Evolutionary conservation across 2,329 filamentous ascomycete species (phyloP).

Genomic region (Coniochaeta ligniaria): DNA sequence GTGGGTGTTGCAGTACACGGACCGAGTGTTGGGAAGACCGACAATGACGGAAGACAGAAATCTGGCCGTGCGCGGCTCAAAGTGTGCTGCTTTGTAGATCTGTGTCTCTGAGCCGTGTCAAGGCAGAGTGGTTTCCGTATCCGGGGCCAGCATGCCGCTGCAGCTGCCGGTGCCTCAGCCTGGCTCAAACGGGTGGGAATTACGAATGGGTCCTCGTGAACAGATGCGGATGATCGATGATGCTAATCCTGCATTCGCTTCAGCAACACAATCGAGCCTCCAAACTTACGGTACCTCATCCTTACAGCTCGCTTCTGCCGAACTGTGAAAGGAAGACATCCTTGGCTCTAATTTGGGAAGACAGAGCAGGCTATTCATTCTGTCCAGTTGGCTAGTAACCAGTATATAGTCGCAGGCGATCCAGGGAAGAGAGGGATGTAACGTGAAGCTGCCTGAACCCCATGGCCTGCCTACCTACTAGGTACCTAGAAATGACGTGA

Average conservation of each 20-base stretch:
- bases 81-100: not conserved
- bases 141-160: not conserved
- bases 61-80: not conserved
- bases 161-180: not conserved
- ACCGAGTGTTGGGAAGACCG: not conserved
- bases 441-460: not conserved
- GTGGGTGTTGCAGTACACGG: not conserved
- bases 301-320: not conserved
- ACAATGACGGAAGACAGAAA: not conserved
- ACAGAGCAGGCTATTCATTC: conserved; percentile 1
- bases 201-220: not conserved
- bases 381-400: not conserved
- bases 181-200: not conserved
- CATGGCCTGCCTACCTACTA: not conserved
- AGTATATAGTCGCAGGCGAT: not conserved
- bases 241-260: not conserved
- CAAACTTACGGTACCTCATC: not conserved
- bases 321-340: not conserved
- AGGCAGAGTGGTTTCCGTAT: not conserved
- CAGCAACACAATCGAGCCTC: not conserved
- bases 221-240: not conserved
- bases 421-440: not conserved
- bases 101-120: not conserved
- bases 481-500: not conserved
- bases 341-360: conserved; percentile 2